phyloP scores from a whole-genome alignment of 495 filamentous ascomycete species.

The Penicillium nucicola region DNA sequence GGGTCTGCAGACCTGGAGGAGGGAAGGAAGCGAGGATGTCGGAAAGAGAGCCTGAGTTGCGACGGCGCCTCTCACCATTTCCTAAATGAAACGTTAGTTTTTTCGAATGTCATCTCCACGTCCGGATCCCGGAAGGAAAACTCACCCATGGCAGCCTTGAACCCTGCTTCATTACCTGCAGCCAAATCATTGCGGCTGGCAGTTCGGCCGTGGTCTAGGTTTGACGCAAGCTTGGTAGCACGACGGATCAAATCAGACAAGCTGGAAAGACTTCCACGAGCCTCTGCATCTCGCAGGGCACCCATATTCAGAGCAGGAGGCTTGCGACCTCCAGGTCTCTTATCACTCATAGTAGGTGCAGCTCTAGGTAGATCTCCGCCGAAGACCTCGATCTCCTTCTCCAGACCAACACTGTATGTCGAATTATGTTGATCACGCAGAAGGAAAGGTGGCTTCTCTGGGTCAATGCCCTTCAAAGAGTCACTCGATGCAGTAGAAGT shows the following conservation, averaged over 20 bases:
- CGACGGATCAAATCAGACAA: slow-evolving; percentile 85
- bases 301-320: slow-evolving; percentile 77
- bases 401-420: slow-evolving; percentile 9
- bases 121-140: not conserved
- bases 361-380: slow-evolving; percentile 24
- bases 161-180: slow-evolving; percentile 25
- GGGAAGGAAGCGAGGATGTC: slow-evolving; percentile 93
- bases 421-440: slow-evolving; percentile 4
- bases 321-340: slow-evolving; percentile 46
- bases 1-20: slow-evolving; percentile 65
- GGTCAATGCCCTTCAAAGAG: slow-evolving; percentile 24
- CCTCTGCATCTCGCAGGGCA: slow-evolving; percentile 73
- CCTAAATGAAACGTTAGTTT: slow-evolving; percentile 9
- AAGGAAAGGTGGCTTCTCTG: slow-evolving; percentile 37
- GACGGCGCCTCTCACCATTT: slow-evolving; percentile 16
- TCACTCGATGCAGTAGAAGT: slow-evolving; percentile 28
- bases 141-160: slow-evolving; percentile 29
- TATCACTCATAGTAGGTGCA: slow-evolving; percentile 43
- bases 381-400: slow-evolving; percentile 30
- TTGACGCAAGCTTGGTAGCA: slow-evolving; percentile 81
- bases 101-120: not conserved
- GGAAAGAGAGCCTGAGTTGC: slow-evolving; percentile 66
- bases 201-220: slow-evolving; percentile 83
- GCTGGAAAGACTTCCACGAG: slow-evolving; percentile 84
- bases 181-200: slow-evolving; percentile 60